Evolutionary conservation across 805 yeast genomes (phyloP).

Genomic region (Torulaspora maleeae): DNA sequence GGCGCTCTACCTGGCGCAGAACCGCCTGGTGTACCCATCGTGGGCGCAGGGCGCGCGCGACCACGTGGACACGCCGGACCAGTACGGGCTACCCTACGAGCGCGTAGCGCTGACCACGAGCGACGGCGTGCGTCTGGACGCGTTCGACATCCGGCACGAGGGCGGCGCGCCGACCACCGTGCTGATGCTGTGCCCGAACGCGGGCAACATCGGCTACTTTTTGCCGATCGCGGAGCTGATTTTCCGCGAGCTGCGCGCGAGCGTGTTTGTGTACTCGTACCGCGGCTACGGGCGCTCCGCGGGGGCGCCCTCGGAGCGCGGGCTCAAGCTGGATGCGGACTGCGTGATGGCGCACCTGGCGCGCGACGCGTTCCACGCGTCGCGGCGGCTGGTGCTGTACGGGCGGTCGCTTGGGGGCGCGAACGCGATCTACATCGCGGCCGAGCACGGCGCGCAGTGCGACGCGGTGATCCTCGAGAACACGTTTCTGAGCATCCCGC

Average conservation of each 20-base stretch:
- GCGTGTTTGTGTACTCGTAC: constrained; percentile 81
- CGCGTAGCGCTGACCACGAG: constrained; percentile 54
- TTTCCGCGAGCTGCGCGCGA: constrained; percentile 56
- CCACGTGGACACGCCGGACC: constrained; percentile 72
- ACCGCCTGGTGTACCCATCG: constrained; percentile 75
- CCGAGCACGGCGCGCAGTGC: constrained; percentile 47
- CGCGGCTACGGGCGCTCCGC: constrained; percentile 85
- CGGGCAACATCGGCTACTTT: constrained; percentile 92
- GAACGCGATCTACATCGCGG: constrained; percentile 76
- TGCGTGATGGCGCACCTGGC: constrained; percentile 57
- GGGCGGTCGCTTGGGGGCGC: constrained; percentile 97
- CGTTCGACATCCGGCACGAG: constrained; percentile 43
- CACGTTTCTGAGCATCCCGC: constrained; percentile 72
- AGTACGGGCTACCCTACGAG: constrained; percentile 61
- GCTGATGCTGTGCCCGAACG: constrained; percentile 81
- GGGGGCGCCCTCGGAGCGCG: constrained; percentile 71
- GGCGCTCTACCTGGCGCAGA: constrained; percentile 59
- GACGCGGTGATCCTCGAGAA: constrained; percentile 76
- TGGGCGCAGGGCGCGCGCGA: constrained; percentile 67
- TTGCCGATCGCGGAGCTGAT: constrained; percentile 74
- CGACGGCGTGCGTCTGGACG: constrained; percentile 66
- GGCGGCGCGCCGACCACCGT: constrained; percentile 52
- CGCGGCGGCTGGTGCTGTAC: constrained; percentile 57
- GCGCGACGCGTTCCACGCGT: constrained; percentile 46
- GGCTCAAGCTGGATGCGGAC: constrained; percentile 78